Base-by-base conservation (phyloP, 2,329 filamentous ascomycete genomes). In the Stylonectria norvegica region DNA sequence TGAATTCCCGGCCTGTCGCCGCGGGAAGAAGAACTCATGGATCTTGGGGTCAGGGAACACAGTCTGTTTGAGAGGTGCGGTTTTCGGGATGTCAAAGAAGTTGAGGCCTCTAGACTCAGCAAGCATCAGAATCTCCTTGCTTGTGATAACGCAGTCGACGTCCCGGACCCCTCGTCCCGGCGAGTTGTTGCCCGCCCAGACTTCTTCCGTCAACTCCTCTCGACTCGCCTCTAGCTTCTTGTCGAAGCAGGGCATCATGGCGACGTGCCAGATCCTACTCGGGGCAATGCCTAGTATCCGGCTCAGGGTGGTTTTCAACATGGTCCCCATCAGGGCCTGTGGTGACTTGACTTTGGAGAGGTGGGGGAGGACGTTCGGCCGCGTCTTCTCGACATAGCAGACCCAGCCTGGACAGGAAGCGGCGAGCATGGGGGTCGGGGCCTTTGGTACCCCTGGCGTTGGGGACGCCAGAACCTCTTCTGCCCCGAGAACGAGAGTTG, bases 221-320 rank as follows among this genome's bases (percentile, higher is more conserved):
- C 93, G 83, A 54, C 89, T 95, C 5, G 93, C 93, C 68, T 98
- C 93, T 19, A 98, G 77, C 65, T 98, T 98, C 72, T 98, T 98
- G 65, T 98, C 93, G 63, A 98, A 97, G 64, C 93, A 98, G 15
- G 93, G 93, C 93, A 98, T 98, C 32, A 98, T 76, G 10, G 91
- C 89, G 38, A 97, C 67, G 64, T 97, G 91, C 88, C 91, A 98
- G 61, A 98, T 89, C 52, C 83, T 80, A 48, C 83, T 81, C 0
- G 89, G 85, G 1, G 83, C 66, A 34, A 96, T 81, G 22, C 79
- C 79, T 47, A 90, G 75, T 37, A 71, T 76, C 51, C 79, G 80
- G 63, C 85, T 89, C 23, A 98, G 69, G 1, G 86, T 79, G 1
- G 89, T 91, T 66, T 98, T 98, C 40, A 98, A 64, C 29, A 97